Base-by-base conservation (phyloP, 306 rosid genomes). In the Abrus pulchellus region DNA sequence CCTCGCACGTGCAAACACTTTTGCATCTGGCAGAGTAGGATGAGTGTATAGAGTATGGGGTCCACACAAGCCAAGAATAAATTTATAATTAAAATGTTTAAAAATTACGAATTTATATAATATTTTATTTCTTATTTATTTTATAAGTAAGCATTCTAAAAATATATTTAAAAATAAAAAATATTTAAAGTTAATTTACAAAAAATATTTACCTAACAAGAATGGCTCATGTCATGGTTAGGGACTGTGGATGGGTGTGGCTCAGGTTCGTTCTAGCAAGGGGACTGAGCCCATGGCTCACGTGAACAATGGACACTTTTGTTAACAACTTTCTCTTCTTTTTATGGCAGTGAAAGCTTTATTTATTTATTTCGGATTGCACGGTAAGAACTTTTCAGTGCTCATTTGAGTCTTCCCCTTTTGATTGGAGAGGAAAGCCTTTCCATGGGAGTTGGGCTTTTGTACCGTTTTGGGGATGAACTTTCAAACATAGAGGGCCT, bases 311-410 rank as follows among this genome's bases (percentile, higher is more conserved):
- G n/a, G 0, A 34, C 59, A 67, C 54, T 69, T 63, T 70, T 20
- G 45, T 61, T 41, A 1, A 9, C 6, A 74, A 9, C 90, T 88
- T 90, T 90, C 87, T 88, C 94, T 83, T 87, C 94, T 90, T 90
- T 90, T 88, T n/a, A 87, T 84, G 90, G 11, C 56, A 3, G 14
- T 34, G 30, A 70, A 63, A 85, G 78, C 81, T 49, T 81, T 57
- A 20, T 20, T 20, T 20, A 20, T 56, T 59, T 61, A 14, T 7
- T 29, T 29, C 1, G 0, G 20, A 20, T 20, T 20, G 20, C 20
- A 20, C 20, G 20, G 20, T 20, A 20, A 20, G 20, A 47, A 1
- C 13, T 47, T 47, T 47, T 47, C 47, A 43, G 7, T 43, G 47
- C 8, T 43, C 7, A 43, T 43, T 5, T 13, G 2, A 34, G 13